Evolutionary conservation across 805 yeast species (phyloP), one percentile per base, ranked within the genome.

Genomic region (Hanseniaspora singularis): DNA sequence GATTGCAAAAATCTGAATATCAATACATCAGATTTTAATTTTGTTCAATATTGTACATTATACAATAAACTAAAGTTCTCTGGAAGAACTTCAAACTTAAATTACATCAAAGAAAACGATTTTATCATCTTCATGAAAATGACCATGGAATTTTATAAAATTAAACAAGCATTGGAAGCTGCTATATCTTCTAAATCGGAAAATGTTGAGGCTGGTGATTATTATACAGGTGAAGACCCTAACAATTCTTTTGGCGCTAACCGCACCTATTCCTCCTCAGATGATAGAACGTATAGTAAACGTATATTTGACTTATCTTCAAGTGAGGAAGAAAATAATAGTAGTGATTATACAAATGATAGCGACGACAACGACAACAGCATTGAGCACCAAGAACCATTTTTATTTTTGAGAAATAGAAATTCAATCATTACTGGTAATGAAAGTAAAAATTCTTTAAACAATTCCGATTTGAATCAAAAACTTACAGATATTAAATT

Each of bases 51-150:
- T 20, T 16, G 32, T n/a, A 20, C n/a, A 10, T 22, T 36, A 8
- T 47, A 47, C 32, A 30, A 36, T 9, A 39, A 22, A 2, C 19
- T 40, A 9, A 28, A 38, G 16, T 47, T 34, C 20, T 31, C 28
- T 4, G 39, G 44, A 9, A 34, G 40, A 20, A 37, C 50, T 11
- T 22, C 48, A 2, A 14, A 39, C 4, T 16, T 44, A 14, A 31
- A 16, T 6, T 22, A 28, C 18, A 33, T 47, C 4, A 28, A 14
- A 2, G 40, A 37, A 12, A 31, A 20, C 2, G 46, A 40, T 10
- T 47, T 47, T 31, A 37, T 40, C 12, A 26, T n/a, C 6, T 47
- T 47, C n/a, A 31, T 47, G 42, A 18, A 33, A 10, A 11, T 24
- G 28, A 42, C 44, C 6, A 30, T 47, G 2, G 26, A 32, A n/a